A percentile compares a stretch with the other conserved stretches of the same genome.
Evolutionary conservation across 305 asterid species (phyloP).

Genomic region (Ruellia speciosa): DNA sequence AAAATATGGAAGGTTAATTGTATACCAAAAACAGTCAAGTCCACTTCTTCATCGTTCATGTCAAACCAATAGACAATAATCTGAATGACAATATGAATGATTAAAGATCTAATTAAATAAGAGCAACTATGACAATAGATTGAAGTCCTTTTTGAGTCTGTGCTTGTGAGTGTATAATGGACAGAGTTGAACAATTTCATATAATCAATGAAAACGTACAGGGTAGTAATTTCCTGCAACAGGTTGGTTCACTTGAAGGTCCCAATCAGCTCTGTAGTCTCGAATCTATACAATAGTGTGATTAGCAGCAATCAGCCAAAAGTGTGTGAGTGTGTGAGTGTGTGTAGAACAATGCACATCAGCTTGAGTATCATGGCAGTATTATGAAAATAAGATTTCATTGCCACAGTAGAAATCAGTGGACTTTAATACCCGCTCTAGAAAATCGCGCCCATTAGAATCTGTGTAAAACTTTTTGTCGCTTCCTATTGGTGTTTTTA

Average conservation of each 20-base stretch:
- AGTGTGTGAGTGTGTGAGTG: too few relatives aligned
- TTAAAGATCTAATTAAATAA: too few relatives aligned
- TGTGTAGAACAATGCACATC: neutral
- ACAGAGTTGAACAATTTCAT: too few relatives aligned
- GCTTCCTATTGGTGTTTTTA: slow-evolving; percentile 56
- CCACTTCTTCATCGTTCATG: neutral
- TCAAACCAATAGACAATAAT: neutral
- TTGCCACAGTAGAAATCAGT: neutral
- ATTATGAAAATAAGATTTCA: neutral
- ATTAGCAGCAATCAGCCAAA: neutral
- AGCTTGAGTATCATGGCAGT: neutral
- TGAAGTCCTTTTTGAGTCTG: too few relatives aligned
- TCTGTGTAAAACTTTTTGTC: slow-evolving; percentile 78
- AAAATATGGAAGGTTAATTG: neutral
- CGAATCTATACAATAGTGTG: slow-evolving; percentile 43
- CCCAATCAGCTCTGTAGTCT: slow-evolving; percentile 89
- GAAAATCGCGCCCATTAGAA: slow-evolving; percentile 89
- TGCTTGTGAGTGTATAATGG: too few relatives aligned
- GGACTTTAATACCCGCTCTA: slow-evolving; percentile 52
- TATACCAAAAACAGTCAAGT: neutral
- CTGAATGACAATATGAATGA: too few relatives aligned
- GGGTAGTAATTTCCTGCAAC: slow-evolving; percentile 97
- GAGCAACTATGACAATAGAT: too few relatives aligned
- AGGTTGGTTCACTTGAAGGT: slow-evolving; percentile 92
- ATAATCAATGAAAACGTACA: slow-evolving; percentile 24